Evolutionary conservation across 1,284 basidiomycete species (phyloP).

Genomic region (Mycosarcoma maydis): DNA sequence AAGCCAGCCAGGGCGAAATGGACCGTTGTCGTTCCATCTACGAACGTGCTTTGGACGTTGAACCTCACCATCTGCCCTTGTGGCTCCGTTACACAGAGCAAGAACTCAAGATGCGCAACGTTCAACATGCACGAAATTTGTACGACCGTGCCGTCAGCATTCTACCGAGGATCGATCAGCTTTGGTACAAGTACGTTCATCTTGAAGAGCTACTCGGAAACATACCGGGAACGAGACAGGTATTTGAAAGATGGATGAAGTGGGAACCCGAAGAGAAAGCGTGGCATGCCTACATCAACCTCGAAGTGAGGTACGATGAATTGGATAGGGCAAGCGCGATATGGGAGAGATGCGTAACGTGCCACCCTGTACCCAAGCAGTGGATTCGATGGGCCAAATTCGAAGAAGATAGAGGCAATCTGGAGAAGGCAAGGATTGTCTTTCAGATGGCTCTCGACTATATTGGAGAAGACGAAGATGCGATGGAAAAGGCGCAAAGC

Average conservation of each 20-base stretch:
- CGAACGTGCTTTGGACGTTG: slow-evolving; percentile 95
- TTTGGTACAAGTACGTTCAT: slow-evolving; percentile 99
- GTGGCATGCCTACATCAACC: slow-evolving; percentile 96
- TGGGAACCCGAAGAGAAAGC: slow-evolving; percentile 99
- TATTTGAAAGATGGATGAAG: slow-evolving; percentile 98
- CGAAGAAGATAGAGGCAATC: slow-evolving; percentile 84
- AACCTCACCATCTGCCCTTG: slow-evolving; percentile 84
- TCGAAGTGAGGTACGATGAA: slow-evolving; percentile 93
- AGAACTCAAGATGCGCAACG: slow-evolving; percentile 95
- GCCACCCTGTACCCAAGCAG: slow-evolving; percentile 90
- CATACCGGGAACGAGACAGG: slow-evolving; percentile 90
- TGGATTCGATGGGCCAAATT: slow-evolving; percentile 98
- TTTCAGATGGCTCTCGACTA: slow-evolving; percentile 97
- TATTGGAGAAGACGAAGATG: slow-evolving; percentile 95
- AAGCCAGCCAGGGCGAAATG: slow-evolving; percentile 92
- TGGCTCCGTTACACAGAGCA: slow-evolving; percentile 98
- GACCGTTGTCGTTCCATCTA: slow-evolving; percentile 82
- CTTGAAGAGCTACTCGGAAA: slow-evolving; percentile 97
- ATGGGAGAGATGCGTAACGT: slow-evolving; percentile 93
- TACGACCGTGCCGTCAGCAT: slow-evolving; percentile 96
- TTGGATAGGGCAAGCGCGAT: slow-evolving; percentile 88
- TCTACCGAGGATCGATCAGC: slow-evolving; percentile 85
- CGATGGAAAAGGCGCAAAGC: slow-evolving; percentile 94
- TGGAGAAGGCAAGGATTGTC: slow-evolving; percentile 90
- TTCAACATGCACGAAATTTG: slow-evolving; percentile 94